Percentiles rank a stretch among this genome's conserved stretches.
Evolutionary conservation across 306 rosid species (phyloP).

Genomic region (Inga laurina): DNA sequence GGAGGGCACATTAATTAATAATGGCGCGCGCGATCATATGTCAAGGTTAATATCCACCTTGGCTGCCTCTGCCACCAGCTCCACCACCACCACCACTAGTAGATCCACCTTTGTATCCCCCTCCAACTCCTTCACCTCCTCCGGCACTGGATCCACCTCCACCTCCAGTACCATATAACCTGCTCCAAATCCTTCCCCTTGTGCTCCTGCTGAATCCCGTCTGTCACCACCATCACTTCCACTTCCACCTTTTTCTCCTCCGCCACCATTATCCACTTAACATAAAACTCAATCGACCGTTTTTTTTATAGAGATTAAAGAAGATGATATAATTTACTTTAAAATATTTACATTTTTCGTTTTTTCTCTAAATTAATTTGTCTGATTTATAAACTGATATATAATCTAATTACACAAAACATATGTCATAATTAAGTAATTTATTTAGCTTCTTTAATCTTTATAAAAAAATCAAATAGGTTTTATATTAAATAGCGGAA

Average conservation of each 20-base stretch:
- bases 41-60: conserved; percentile 50
- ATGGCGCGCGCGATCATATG: background rate
- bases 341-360: too few species aligned
- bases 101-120: conserved; percentile 25
- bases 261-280: conserved; percentile 20
- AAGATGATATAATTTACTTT: too few species aligned
- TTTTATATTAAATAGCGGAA: background rate
- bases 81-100: conserved; percentile 26
- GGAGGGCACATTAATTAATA: background rate
- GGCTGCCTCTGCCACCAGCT: conserved; percentile 27
- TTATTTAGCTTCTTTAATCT: too few species aligned
- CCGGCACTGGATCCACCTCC: conserved; percentile 33
- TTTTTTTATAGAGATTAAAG: too few species aligned
- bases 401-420: too few species aligned
- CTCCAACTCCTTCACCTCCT: conserved; percentile 45
- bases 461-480: too few species aligned
- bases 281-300: too few species aligned
- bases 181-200: conserved; percentile 31
- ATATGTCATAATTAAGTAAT: too few species aligned
- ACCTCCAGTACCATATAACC: conserved; percentile 39
- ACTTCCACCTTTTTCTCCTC: background rate
- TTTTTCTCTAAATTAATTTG: too few species aligned
- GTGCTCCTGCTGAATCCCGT: conserved; percentile 8
- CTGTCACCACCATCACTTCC: conserved; percentile 29
- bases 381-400: too few species aligned